Conservation (phyloP, 805 yeast genomes). For the Maudiozyma barnettii region DNA sequence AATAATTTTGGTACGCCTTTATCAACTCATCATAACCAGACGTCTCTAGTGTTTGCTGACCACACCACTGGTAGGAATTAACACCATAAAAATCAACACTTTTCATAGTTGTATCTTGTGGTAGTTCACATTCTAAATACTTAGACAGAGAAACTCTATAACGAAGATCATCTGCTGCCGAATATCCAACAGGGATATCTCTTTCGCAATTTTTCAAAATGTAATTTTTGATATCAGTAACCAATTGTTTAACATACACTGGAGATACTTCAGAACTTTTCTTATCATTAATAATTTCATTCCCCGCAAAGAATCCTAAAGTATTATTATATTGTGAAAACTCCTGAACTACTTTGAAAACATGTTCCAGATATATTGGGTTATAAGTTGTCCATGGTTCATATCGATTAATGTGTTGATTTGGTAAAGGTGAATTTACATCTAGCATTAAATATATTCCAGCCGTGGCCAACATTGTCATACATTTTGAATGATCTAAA, state of each 20-base stretch:
- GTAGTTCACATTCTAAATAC: slow-evolving; percentile 65
- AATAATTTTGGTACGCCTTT: slow-evolving; percentile 54
- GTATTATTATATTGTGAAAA: slow-evolving; percentile 83
- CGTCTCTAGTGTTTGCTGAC: slow-evolving; percentile 69
- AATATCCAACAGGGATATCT: slow-evolving; percentile 80
- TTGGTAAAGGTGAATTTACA: slow-evolving; percentile 76
- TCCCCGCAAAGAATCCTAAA: slow-evolving; percentile 84
- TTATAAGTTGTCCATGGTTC: slow-evolving; percentile 91
- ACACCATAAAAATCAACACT: slow-evolving; percentile 82
- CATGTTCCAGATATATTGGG: slow-evolving; percentile 57
- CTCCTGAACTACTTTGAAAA: slow-evolving; percentile 69
- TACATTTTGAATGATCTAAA: slow-evolving; percentile 77
- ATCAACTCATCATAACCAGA: slow-evolving; percentile 72
- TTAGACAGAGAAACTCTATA: slow-evolving; percentile 69
- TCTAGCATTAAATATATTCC: slow-evolving; percentile 89
- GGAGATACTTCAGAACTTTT: slow-evolving; percentile 63
- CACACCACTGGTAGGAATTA: slow-evolving; percentile 96
- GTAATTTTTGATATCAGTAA: slow-evolving; percentile 73
- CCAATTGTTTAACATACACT: slow-evolving; percentile 62
- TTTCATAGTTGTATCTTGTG: slow-evolving; percentile 34
- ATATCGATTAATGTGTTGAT: slow-evolving; percentile 76
- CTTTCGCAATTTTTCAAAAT: slow-evolving; percentile 51
- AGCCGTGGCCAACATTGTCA: slow-evolving; percentile 83
- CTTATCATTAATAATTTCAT: slow-evolving; percentile 78
- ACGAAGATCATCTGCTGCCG: slow-evolving; percentile 87